Evolutionary conservation across 768 basidiomycete genomes (phyloP).

Genomic region (Tricholomella constricta): DNA sequence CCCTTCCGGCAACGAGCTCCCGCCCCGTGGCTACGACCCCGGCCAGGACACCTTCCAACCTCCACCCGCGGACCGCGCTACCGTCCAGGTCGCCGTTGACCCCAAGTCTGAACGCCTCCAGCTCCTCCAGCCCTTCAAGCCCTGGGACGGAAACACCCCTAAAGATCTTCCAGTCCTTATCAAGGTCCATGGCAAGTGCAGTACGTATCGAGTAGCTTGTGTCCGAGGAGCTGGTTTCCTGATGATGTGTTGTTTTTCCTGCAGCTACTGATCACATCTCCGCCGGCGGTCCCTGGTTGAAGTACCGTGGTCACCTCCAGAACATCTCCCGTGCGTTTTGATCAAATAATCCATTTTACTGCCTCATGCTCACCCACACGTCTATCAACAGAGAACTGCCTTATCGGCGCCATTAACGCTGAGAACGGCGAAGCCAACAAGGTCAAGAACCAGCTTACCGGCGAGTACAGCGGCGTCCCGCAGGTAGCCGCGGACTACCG

Average conservation of each 20-base stretch:
- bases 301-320: constrained; percentile 98
- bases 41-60: constrained; percentile 97
- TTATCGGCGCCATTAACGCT: constrained; percentile 95
- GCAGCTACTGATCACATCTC: constrained; percentile 91
- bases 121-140: constrained; percentile 82
- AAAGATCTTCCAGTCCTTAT: constrained; percentile 90
- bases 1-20: constrained; percentile 90
- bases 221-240: neutral
- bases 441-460: constrained; percentile 87
- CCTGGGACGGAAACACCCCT: constrained; percentile 94
- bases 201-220: constrained; percentile 43
- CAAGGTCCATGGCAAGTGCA: constrained; percentile 99
- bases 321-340: constrained; percentile 86
- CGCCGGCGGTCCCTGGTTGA: constrained; percentile 99
- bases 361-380: neutral
- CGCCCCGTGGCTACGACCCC: constrained; percentile 93
- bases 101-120: constrained; percentile 90
- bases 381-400: constrained; percentile 76
- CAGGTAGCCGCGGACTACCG: constrained; percentile 87
- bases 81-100: constrained; percentile 83
- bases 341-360: constrained; percentile 3
- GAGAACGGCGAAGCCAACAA: constrained; percentile 98
- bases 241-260: constrained; percentile 2
- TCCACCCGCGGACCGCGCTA: constrained; percentile 82
- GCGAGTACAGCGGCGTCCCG: constrained; percentile 85